These are phyloP conservation scores for Polytolypa hystricis DNA, from an alignment of 2,329 filamentous ascomycete genomes.

Conservation along the genomic window DNA sequence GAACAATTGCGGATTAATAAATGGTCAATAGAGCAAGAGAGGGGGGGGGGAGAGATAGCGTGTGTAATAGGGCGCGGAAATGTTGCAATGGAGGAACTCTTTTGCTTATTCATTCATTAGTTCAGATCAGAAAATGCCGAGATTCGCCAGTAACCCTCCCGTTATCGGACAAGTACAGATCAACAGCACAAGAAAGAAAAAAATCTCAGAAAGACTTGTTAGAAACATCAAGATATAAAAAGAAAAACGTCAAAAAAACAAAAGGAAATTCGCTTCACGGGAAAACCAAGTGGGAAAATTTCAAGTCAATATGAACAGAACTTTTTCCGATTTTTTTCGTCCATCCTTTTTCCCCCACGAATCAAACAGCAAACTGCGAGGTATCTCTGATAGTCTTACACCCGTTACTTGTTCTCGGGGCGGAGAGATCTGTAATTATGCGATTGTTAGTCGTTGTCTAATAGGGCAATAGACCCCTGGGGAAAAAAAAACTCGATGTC, in stretches of 20 bases:
- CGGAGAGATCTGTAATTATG: slow-evolving; percentile 51
- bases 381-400: not conserved
- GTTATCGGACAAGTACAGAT: slow-evolving; percentile 4
- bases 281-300: not conserved
- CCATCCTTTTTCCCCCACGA: too few species aligned
- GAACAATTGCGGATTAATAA: too few species aligned
- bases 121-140: not conserved
- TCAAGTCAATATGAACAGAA: not conserved
- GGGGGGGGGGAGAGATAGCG: too few species aligned
- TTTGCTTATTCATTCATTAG: too few species aligned
- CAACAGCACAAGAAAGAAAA: too few species aligned
- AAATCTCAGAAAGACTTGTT: too few species aligned
- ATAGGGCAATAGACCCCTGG: not conserved
- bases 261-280: not conserved
- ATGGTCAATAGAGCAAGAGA: too few species aligned
- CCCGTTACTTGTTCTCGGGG: slow-evolving; percentile 67
- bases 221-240: too few species aligned
- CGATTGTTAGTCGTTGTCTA: not conserved
- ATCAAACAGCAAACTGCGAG: too few species aligned
- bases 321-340: not conserved
- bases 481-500: too few species aligned
- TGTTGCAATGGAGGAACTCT: too few species aligned
- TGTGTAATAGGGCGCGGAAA: too few species aligned
- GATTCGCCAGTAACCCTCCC: not conserved
- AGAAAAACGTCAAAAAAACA: not conserved